Conservation (phyloP, 2,329 filamentous ascomycete genomes). For the Hypoxylon sp. region DNA sequence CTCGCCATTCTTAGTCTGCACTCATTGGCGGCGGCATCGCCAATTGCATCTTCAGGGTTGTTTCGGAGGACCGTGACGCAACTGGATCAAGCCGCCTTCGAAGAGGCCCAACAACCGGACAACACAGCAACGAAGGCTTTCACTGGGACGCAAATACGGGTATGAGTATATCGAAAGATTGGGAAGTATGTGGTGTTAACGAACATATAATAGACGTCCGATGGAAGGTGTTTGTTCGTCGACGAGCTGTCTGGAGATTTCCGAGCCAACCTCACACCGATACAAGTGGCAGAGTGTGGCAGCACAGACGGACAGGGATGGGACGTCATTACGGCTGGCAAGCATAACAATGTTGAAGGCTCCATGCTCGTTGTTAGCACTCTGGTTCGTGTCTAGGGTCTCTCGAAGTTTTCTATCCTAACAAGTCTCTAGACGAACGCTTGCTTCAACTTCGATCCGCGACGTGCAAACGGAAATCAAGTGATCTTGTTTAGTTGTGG, state of each 20-base stretch:
- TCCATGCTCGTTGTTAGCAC: constrained; percentile 69
- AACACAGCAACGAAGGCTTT: constrained; percentile 60
- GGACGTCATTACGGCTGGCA: constrained; percentile 63
- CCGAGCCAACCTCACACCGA: constrained; percentile 61
- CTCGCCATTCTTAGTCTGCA: constrained; percentile 31
- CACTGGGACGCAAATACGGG: constrained; percentile 58
- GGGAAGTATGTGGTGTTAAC: constrained; percentile 15
- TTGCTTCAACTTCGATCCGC: constrained; percentile 71
- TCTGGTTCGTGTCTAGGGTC: constrained; percentile 53
- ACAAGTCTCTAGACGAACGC: constrained; percentile 62
- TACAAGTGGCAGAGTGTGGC: constrained; percentile 60
- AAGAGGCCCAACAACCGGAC: constrained; percentile 61
- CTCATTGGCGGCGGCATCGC: constrained; percentile 33
- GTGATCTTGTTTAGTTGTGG: constrained; percentile 72
- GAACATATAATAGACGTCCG: constrained; percentile 54
- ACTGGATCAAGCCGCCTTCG: constrained; percentile 58
- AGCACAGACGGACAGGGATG: constrained; percentile 59
- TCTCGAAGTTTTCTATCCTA: constrained; percentile 15
- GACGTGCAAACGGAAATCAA: constrained; percentile 65
- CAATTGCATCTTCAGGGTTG: constrained; percentile 24
- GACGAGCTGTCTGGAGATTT: constrained; percentile 62
- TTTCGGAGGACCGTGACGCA: constrained; percentile 52
- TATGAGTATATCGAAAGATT: constrained; percentile 33
- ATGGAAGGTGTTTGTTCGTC: constrained; percentile 60
- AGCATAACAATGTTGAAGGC: constrained; percentile 64